A percentile compares a stretch with the other conserved stretches of the same genome.
These are phyloP conservation scores for Pythium sp. DNA, from an alignment of 352 stramenopile genomes.

Conservation along the genomic window DNA sequence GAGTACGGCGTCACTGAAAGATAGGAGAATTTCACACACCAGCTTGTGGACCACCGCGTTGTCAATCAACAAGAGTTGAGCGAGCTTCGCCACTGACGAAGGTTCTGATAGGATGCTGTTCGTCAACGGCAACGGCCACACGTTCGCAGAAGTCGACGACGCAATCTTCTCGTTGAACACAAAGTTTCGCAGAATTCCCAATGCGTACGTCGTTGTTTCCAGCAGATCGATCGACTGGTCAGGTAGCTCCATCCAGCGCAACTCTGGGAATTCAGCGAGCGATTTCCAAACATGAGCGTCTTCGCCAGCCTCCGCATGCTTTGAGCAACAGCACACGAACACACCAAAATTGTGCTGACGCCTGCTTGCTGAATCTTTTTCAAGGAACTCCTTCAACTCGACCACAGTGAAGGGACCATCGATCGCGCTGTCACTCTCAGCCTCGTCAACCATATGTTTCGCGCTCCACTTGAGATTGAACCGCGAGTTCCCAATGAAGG, in stretches of 20 bases:
- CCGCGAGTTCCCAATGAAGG: slow-evolving; percentile 53
- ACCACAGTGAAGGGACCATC: slow-evolving; percentile 53
- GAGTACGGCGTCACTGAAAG: slow-evolving; percentile 39
- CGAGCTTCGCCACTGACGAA: slow-evolving; percentile 44
- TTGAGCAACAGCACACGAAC: slow-evolving; percentile 69
- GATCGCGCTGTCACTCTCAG: slow-evolving; percentile 19
- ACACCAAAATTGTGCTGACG: slow-evolving; percentile 37
- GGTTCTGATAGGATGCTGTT: slow-evolving; percentile 55
- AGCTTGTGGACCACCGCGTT: slow-evolving; percentile 43
- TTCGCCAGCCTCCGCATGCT: slow-evolving; percentile 30
- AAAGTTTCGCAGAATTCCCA: slow-evolving; percentile 65
- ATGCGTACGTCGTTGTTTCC: slow-evolving; percentile 37
- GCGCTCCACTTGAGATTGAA: slow-evolving; percentile 66
- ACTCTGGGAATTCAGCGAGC: slow-evolving; percentile 60
- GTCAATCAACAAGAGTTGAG: slow-evolving; percentile 69
- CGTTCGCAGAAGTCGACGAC: slow-evolving; percentile 23
- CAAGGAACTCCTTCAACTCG: slow-evolving; percentile 53
- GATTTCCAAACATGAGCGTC: slow-evolving; percentile 53
- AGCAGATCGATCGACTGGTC: slow-evolving; percentile 54
- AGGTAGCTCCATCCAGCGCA: slow-evolving; percentile 81
- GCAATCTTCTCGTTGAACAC: slow-evolving; percentile 49
- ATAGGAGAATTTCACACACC: slow-evolving; percentile 64
- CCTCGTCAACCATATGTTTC: slow-evolving; percentile 28
- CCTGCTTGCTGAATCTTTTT: slow-evolving; percentile 34
- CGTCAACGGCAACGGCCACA: slow-evolving; percentile 55